Evolutionary conservation across 306 rosid species (phyloP).

Genomic region (Bauhinia variegata): DNA sequence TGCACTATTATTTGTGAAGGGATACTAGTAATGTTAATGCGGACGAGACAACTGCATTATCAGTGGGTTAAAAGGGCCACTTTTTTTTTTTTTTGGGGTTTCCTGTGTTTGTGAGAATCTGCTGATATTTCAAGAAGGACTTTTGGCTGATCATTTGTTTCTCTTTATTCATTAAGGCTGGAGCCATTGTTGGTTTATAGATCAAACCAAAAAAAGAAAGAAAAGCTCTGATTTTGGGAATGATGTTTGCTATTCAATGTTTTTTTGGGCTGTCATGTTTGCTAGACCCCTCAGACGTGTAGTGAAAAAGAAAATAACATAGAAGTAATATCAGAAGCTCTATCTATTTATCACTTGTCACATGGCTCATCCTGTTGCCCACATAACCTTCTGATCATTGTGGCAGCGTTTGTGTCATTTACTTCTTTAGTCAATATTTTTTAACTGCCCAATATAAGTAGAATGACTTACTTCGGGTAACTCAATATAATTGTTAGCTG

Average conservation of each 20-base stretch:
- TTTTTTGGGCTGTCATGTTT: not conserved
- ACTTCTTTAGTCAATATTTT: not conserved
- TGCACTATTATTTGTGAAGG: not conserved
- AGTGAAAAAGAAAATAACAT: not conserved
- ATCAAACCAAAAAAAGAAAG: not conserved
- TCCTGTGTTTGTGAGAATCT: not conserved
- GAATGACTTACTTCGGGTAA: conserved; percentile 3
- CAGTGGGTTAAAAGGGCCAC: not conserved
- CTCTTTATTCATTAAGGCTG: conserved; percentile 1
- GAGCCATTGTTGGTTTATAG: not conserved
- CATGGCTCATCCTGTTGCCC: not conserved
- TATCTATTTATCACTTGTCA: not conserved
- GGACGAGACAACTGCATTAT: not conserved
- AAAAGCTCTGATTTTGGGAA: not conserved
- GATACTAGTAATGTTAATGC: not conserved
- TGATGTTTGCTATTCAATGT: not conserved
- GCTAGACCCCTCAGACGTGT: not conserved
- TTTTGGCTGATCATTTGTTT: not conserved
- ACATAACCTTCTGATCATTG: not conserved
- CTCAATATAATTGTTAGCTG: not conserved
- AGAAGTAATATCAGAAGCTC: not conserved
- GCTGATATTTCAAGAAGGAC: not conserved
- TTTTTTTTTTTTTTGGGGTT: not conserved
- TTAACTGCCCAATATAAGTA: not conserved
- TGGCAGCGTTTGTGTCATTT: not conserved